Evolutionary conservation across 768 basidiomycete genomes (phyloP).

Genomic region (Russula earlei): DNA sequence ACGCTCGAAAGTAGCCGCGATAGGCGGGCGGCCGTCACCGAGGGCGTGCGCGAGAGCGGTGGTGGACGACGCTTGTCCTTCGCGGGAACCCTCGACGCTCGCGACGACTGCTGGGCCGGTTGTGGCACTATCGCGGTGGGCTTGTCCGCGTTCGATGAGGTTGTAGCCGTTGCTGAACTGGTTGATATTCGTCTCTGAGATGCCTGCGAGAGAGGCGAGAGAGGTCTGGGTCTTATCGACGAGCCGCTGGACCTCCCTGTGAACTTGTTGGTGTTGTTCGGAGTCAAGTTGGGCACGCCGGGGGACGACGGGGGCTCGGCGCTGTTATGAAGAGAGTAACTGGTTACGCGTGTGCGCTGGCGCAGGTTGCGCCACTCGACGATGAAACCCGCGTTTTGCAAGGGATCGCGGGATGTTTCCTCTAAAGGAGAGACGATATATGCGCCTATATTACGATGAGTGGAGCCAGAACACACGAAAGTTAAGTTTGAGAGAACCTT

Average conservation of each 20-base stretch:
- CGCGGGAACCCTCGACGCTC: conserved; percentile 1
- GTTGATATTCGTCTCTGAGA: not conserved
- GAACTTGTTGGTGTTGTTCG: not conserved
- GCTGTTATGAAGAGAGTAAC: conserved; percentile 78
- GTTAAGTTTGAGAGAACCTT: conserved; percentile 48
- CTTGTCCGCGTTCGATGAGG: not conserved
- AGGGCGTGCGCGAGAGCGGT: conserved; percentile 17
- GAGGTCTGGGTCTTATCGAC: not conserved
- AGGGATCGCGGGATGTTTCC: conserved; percentile 79
- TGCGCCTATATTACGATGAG: conserved; percentile 45
- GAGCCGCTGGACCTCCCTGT: not conserved
- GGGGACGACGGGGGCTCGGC: conserved; percentile 27
- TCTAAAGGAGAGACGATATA: conserved; percentile 93
- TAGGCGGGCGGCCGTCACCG: conserved; percentile 18
- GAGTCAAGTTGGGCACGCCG: not conserved
- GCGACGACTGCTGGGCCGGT: not conserved
- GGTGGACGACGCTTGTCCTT: conserved; percentile 1
- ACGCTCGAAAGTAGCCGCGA: conserved; percentile 32
- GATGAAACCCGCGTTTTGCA: conserved; percentile 83
- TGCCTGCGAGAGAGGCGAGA: not conserved
- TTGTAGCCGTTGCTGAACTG: not conserved
- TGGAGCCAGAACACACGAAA: not conserved
- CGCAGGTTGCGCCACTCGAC: conserved; percentile 68
- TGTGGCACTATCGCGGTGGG: not conserved
- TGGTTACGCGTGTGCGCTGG: conserved; percentile 68